These are phyloP conservation scores for Dactylellina cionopaga DNA, from an alignment of 2,329 filamentous ascomycete genomes.

Conservation along the genomic window DNA sequence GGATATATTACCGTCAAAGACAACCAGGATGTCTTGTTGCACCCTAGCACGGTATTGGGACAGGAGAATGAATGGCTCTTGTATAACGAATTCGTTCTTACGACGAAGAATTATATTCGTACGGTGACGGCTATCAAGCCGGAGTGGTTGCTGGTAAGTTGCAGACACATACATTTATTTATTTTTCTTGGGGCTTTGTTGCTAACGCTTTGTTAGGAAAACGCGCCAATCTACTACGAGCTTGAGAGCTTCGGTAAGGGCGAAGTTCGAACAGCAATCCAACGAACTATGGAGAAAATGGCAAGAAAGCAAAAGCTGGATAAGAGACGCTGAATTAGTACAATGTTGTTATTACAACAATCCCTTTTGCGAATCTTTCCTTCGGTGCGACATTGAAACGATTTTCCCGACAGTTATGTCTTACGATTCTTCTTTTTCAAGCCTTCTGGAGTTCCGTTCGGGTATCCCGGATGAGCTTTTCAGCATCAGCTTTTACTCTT, in stretches of 20 bases:
- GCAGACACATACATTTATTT: constrained; percentile 65
- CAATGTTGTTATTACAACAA: too few species aligned
- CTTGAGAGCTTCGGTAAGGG: constrained; percentile 82
- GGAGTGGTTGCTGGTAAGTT: constrained; percentile 78
- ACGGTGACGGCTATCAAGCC: constrained; percentile 91
- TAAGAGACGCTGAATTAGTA: too few species aligned
- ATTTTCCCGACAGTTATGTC: too few species aligned
- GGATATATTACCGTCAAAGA: constrained; percentile 96
- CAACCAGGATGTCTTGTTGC: constrained; percentile 88
- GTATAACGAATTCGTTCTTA: constrained; percentile 98
- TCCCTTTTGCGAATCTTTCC: too few species aligned
- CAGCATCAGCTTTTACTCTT: too few species aligned
- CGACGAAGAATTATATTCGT: constrained; percentile 96
- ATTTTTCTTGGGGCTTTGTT: not conserved
- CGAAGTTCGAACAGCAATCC: constrained; percentile 77
- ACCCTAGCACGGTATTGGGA: constrained; percentile 88
- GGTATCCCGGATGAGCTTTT: too few species aligned
- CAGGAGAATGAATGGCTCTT: constrained; percentile 95
- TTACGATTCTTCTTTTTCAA: not conserved
- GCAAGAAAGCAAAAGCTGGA: constrained; percentile 66
- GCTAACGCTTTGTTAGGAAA: constrained; percentile 70
- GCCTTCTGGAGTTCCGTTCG: too few species aligned
- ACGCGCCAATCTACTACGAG: constrained; percentile 93
- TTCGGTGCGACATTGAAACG: too few species aligned
- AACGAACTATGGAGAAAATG: constrained; percentile 70